Conservation (phyloP, 2,329 filamentous ascomycete genomes). For the Eurotiales sp. region DNA sequence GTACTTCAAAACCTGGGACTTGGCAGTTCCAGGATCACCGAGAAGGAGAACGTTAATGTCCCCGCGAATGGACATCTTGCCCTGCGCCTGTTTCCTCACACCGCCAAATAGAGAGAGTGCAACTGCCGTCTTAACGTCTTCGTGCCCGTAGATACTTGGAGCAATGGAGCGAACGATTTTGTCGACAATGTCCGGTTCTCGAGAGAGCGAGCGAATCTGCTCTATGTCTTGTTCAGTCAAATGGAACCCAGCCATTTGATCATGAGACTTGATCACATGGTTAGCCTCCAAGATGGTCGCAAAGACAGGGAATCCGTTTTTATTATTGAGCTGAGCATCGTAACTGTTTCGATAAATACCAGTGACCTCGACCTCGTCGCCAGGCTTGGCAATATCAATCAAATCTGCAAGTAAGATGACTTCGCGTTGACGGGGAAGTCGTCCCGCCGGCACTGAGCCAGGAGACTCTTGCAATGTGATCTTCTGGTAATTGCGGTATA, state of each 20-base stretch:
- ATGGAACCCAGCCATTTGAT: conserved; percentile 93
- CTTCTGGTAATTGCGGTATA: conserved; percentile 98
- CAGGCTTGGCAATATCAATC: conserved; percentile 93
- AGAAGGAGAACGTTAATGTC: conserved; percentile 97
- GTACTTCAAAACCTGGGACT: conserved; percentile 96
- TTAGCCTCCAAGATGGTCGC: conserved; percentile 97
- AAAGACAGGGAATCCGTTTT: conserved; percentile 97
- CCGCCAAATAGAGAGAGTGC: conserved; percentile 92
- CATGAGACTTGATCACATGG: conserved; percentile 93
- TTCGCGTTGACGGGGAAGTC: conserved; percentile 86
- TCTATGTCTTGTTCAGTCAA: conserved; percentile 94
- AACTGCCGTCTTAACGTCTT: conserved; percentile 94
- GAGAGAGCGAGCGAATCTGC: conserved; percentile 78
- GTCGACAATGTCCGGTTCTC: conserved; percentile 87
- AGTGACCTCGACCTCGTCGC: conserved; percentile 95
- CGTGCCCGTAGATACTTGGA: conserved; percentile 95
- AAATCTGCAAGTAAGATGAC: conserved; percentile 95
- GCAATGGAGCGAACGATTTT: conserved; percentile 91
- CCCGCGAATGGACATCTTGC: conserved; percentile 84
- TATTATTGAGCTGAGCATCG: conserved; percentile 94
- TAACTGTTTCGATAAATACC: conserved; percentile 98
- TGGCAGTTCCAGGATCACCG: conserved; percentile 95
- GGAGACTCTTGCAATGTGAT: conserved; percentile 95
- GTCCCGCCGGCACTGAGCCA: conserved; percentile 91
- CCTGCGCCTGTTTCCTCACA: conserved; percentile 85